Evolutionary conservation across 1,284 basidiomycete genomes (phyloP).

Genomic region (Xerocomus cyaneibrunnescens): DNA sequence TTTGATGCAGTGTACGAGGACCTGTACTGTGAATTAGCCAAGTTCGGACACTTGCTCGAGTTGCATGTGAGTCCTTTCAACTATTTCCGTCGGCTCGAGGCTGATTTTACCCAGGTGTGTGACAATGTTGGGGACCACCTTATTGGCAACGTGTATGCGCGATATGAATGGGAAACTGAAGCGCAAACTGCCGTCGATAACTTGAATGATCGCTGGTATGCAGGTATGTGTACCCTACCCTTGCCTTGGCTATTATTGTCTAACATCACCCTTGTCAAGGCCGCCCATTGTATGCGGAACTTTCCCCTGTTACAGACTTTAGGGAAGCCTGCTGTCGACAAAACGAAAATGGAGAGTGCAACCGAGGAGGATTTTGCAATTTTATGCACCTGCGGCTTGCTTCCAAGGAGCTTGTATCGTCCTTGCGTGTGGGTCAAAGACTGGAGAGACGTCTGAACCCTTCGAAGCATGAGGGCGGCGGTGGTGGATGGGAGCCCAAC

Average conservation of each 20-base stretch:
- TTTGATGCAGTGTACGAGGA: conserved; percentile 99
- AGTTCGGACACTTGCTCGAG: conserved; percentile 95
- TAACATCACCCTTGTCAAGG: conserved; percentile 47
- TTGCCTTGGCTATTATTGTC: neutral
- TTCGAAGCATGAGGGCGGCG: conserved; percentile 55
- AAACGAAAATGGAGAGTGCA: conserved; percentile 96
- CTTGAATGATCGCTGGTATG: conserved; percentile 97
- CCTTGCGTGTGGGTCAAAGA: conserved; percentile 80
- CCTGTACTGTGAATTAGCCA: conserved; percentile 88
- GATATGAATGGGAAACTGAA: conserved; percentile 98
- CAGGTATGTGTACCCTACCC: conserved; percentile 60
- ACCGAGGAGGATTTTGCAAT: conserved; percentile 96
- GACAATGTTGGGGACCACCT: conserved; percentile 99
- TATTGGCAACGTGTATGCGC: conserved; percentile 97
- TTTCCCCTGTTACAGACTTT: conserved; percentile 98
- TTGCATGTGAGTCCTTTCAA: conserved; percentile 69
- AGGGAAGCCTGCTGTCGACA: conserved; percentile 98
- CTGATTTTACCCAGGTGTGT: conserved; percentile 65
- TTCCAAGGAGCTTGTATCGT: conserved; percentile 76
- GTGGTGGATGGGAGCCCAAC: conserved; percentile 77
- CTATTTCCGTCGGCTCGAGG: neutral
- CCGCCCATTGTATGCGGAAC: conserved; percentile 95
- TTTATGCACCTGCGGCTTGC: conserved; percentile 97
- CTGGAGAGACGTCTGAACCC: conserved; percentile 78
- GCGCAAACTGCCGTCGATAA: conserved; percentile 92